Conservation (phyloP, 768 basidiomycete genomes). For the Mycena galericulata region DNA sequence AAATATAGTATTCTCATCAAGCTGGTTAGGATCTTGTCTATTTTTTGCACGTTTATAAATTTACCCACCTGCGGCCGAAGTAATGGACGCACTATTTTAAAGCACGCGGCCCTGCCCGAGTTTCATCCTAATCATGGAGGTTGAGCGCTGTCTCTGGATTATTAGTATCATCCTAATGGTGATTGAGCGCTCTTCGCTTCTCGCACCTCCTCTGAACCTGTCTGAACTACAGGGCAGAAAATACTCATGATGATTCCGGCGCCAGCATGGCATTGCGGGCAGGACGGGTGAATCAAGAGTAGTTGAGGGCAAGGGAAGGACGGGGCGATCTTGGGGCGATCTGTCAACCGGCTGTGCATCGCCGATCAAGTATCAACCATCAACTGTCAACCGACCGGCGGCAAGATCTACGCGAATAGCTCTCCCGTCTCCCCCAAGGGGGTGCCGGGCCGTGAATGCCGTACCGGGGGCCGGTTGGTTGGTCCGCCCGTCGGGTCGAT, state of each 20-base stretch:
- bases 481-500: too few relatives aligned
- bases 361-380: too few relatives aligned
- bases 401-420: background rate
- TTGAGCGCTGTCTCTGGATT: background rate
- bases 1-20: background rate
- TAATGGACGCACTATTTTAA: background rate
- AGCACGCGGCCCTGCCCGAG: background rate
- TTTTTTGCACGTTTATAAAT: background rate
- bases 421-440: background rate
- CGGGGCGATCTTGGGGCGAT: background rate
- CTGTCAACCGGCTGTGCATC: conserved; percentile 3
- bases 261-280: background rate
- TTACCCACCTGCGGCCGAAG: background rate
- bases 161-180: background rate
- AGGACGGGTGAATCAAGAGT: background rate
- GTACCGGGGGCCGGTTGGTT: too few relatives aligned
- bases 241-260: conserved; percentile 2
- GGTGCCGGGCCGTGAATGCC: too few relatives aligned
- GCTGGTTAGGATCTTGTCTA: background rate
- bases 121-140: conserved; percentile 2
- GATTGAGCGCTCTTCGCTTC: conserved; percentile 5
- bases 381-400: conserved; percentile 1
- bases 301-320: background rate
- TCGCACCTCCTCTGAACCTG: background rate
- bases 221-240: background rate